Percentiles rank a stretch among this genome's conserved stretches.
Evolutionary conservation across 2,329 filamentous ascomycete species (phyloP).

Genomic region (Zymoseptoria pseudotritici): DNA sequence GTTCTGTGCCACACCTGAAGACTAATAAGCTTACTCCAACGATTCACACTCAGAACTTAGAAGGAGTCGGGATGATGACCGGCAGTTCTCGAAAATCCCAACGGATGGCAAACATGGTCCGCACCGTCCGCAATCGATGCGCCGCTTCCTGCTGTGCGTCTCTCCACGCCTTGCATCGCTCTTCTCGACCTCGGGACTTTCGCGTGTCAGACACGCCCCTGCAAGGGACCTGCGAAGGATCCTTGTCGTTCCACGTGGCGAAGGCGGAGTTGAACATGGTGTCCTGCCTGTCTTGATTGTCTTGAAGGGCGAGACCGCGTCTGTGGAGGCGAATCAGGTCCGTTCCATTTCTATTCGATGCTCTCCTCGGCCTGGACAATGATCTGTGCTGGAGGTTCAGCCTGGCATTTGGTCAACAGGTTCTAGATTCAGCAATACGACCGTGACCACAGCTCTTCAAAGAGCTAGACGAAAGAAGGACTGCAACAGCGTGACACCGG

Average conservation of each 20-base stretch:
- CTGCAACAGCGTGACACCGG: no score
- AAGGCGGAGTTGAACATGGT: neutral
- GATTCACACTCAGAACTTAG: neutral
- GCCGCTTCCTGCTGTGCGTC: neutral
- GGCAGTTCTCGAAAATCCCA: neutral
- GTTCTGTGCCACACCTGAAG: no score
- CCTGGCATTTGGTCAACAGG: no score
- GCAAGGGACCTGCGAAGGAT: neutral
- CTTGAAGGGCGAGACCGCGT: neutral
- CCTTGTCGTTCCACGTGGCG: neutral
- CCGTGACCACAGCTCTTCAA: no score
- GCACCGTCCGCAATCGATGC: neutral
- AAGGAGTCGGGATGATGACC: neutral
- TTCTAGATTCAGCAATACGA: no score
- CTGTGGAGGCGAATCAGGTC: neutral
- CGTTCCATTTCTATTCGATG: no score
- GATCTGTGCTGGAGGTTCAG: no score
- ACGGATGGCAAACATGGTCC: no score
- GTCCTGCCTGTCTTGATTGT: neutral
- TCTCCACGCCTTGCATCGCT: neutral
- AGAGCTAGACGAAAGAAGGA: no score
- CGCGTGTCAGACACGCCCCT: neutral
- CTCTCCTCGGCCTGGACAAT: no score
- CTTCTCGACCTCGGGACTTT: neutral
- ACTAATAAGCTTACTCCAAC: neutral